Evolutionary conservation across 345 rosid species (phyloP), one percentile per base, ranked within the genome.

Genomic region (Turnera subulata): DNA sequence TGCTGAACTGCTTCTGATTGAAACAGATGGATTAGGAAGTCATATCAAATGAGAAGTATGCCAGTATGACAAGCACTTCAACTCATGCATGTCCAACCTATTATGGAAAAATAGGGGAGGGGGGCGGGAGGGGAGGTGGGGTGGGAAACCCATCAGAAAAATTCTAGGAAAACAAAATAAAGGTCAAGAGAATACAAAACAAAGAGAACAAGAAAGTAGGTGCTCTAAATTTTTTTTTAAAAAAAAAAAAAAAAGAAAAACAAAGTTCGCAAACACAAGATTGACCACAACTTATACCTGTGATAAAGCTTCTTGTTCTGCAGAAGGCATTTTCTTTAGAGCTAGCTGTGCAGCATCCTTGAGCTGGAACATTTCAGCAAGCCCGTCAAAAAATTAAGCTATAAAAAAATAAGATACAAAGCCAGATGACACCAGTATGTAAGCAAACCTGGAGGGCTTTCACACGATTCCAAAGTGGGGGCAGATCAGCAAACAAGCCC

Each of bases 301-400:
- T 61, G 99, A 94, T 69, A 81, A 59, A 49, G 96, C 97, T 76
- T 94, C 99, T 78, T 90, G 78, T 67, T 94, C 99, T 23, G 96
- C 92, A 19, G 91, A 90, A 64, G 88, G 96, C 99, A 94, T 90
- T 83, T 65, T 85, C 80, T 88, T 90, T 42, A 82, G 67, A 68
- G 96, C 97, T 64, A 94, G 76, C 55, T 94, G 99, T 61, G 84
- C 84, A 50, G 93, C 99, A 83, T 90, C 99, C 68, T 90, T 90
- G 62, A 82, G 87, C 96, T 92, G 84, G 59, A 71, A 74, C 15
- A 56, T 50, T 69, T 59, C 12, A 66, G 62, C 23, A 73, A 59
- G 26, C 40, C 40, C 53, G 61, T 67, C 39, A 71, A 40, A 66
- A 47, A 56, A 17, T 43, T 35, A 23, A 38, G 49, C 18, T 26